phyloP scores from a whole-genome alignment of 495 filamentous ascomycete genomes.

The Hypomontagnella monticulosa region DNA sequence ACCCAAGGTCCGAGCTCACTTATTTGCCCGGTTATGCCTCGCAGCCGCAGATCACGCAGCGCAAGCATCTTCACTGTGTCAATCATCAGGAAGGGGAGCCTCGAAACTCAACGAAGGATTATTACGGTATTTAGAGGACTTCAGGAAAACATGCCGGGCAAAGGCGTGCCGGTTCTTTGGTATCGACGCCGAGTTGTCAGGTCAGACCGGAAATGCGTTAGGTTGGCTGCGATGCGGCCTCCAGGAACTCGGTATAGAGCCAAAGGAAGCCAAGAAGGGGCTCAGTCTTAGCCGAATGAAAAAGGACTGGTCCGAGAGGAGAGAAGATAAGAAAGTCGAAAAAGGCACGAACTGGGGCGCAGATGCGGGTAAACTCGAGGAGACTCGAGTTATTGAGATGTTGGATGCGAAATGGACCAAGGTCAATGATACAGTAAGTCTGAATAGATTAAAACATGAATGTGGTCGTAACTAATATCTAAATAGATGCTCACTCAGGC shows the following conservation, averaged over 20 bases:
- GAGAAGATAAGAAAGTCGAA: constrained; percentile 74
- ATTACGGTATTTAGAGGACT: constrained; percentile 74
- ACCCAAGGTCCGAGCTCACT: constrained; percentile 84
- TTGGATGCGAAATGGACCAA: constrained; percentile 89
- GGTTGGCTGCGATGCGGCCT: constrained; percentile 82
- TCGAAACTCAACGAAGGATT: constrained; percentile 70
- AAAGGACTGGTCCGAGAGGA: constrained; percentile 74
- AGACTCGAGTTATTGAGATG: constrained; percentile 85
- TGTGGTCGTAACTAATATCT: constrained; percentile 2
- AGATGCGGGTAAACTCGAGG: constrained; percentile 85
- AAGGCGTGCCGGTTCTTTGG: constrained; percentile 90
- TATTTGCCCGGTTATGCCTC: constrained; percentile 90
- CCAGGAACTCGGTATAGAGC: constrained; percentile 71
- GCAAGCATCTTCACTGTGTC: constrained; percentile 65
- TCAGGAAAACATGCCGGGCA: constrained; percentile 76
- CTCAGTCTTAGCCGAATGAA: constrained; percentile 72
- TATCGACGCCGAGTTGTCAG: constrained; percentile 84
- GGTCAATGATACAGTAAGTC: constrained; percentile 88
- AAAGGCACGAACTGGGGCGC: constrained; percentile 77
- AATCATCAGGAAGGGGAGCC: constrained; percentile 40
- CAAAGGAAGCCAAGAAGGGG: constrained; percentile 55
- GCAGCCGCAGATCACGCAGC: constrained; percentile 74
- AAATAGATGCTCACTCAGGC: constrained; percentile 81
- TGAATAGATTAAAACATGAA: neutral
- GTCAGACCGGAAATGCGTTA: constrained; percentile 81